A percentile compares a stretch with the other conserved stretches of the same genome.
These are phyloP conservation scores for Xylaria sp. DNA, from an alignment of 2,329 filamentous ascomycete genomes.

Conservation along the genomic window DNA sequence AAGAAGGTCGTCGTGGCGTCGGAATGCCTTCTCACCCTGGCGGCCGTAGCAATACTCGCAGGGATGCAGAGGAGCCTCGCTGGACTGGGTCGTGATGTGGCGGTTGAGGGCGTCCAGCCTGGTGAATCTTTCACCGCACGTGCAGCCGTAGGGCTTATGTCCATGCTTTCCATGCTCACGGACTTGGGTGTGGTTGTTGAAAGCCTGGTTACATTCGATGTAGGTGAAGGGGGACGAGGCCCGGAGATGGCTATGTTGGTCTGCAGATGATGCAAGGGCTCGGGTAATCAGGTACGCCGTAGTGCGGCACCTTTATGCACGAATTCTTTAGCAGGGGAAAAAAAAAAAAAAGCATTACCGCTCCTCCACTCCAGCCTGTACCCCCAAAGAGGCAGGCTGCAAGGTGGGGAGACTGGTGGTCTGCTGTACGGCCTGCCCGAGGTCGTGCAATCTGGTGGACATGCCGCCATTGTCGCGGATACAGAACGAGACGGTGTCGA, in stretches of 20 bases:
- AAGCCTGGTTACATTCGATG: constrained; percentile 2
- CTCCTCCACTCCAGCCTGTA: not conserved
- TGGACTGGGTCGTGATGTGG: constrained; percentile 18
- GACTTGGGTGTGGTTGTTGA: constrained; percentile 3
- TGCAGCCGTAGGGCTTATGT: constrained; percentile 17
- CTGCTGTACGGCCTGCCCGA: not conserved
- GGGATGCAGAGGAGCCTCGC: not conserved
- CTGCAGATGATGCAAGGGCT: no score
- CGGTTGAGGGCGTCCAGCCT: constrained; percentile 15
- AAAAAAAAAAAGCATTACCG: constrained; percentile 13
- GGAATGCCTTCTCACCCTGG: constrained; percentile 10
- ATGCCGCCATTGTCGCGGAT: not conserved
- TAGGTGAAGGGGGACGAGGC: constrained; percentile 8
- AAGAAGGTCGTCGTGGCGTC: constrained; percentile 16
- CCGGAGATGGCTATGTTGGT: not conserved
- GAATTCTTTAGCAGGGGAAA: no score
- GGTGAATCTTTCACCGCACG: constrained; percentile 13
- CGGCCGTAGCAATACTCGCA: constrained; percentile 18
- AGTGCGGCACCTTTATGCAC: no score
- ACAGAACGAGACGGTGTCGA: not conserved
- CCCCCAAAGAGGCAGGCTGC: not conserved
- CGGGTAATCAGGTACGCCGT: no score
- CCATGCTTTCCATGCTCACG: constrained; percentile 4
- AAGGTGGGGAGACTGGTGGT: not conserved
- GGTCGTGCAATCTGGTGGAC: not conserved